phyloP scores from a whole-genome alignment of 345 rosid species.

The Linum lewisii region DNA sequence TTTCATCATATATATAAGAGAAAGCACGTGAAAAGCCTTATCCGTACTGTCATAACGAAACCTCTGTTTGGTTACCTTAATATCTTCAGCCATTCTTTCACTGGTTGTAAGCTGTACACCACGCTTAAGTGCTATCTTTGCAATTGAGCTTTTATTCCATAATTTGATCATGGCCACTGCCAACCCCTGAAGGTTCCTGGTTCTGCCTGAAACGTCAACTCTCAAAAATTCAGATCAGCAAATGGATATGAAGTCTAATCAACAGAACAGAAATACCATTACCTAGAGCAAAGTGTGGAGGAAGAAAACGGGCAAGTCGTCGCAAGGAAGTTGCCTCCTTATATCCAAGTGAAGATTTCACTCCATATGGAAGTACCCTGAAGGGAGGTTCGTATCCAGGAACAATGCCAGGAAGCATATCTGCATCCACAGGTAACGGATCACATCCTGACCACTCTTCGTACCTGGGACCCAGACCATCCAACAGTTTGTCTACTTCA shows the following conservation, averaged over 20 bases:
- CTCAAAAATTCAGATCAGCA: conserved; percentile 10
- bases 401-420: conserved; percentile 76
- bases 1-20: too few species aligned
- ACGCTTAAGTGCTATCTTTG: conserved; percentile 80
- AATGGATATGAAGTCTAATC: background rate
- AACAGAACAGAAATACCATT: conserved; percentile 14
- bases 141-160: conserved; percentile 81
- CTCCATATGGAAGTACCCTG: conserved; percentile 85
- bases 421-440: conserved; percentile 89
- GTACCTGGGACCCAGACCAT: conserved; percentile 80
- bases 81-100: conserved; percentile 97
- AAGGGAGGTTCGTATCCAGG: conserved; percentile 82
- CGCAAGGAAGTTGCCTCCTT: conserved; percentile 67
- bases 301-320: conserved; percentile 75
- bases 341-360: conserved; percentile 50
- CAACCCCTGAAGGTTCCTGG: conserved; percentile 86
- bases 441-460: conserved; percentile 76
- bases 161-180: conserved; percentile 74
- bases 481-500: conserved; percentile 66
- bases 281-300: conserved; percentile 97
- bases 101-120: conserved; percentile 86
- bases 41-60: background rate
- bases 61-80: conserved; percentile 47
- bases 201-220: conserved; percentile 52
- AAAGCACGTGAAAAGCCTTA: too few species aligned